Base-by-base conservation (phyloP, 306 rosid species). In the Corylus heterophylla region DNA sequence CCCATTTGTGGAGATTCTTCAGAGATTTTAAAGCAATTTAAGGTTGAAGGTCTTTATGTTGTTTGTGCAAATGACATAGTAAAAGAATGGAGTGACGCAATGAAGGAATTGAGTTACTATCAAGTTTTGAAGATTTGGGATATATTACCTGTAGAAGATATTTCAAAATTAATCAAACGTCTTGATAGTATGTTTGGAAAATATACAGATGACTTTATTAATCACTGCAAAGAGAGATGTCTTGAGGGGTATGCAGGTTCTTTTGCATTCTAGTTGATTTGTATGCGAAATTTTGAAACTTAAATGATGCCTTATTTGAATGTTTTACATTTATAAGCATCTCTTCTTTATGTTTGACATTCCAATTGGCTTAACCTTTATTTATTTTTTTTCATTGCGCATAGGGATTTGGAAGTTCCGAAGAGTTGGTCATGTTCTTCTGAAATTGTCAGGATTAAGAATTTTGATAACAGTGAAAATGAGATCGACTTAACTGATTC, bases 41-140 rank as follows among this genome's bases (percentile, higher is more conserved):
- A 89, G 83, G 92, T 93, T 37, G 91, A 79, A 82, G 75, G 80
- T 7, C 79, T 87, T 10, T 91, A 71, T 69, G 83, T 91, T 70
- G 67, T 91, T 54, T 81, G 90, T 75, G 80, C 96, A 56, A 83
- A 54, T 18, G 98, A 93, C 84, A 79, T 93, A 25, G 79, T 39
- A 69, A 89, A 93, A 83, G 80, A 86, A 74, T 29, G 72, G 8
- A 9, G 12, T 27, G 97, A 93, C 79, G 74, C 88, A 12, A 74
- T 50, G 58, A 87, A 91, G 85, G 80, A 86, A 74, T 29, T 75
- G 5, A 9, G 14, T 0, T 87, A 84, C 73, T 51, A 27, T 47
- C 98, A 93, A 91, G 80, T 91, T 45, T 63, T 93, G 58, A 93
- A 82, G 88, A 81, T 93, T 44, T 93, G 98, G 98, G 94, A 93